A percentile compares a stretch with the other conserved stretches of the same genome.
phyloP scores from a whole-genome alignment of 805 yeast genomes.

The Pichia paraexigua region DNA sequence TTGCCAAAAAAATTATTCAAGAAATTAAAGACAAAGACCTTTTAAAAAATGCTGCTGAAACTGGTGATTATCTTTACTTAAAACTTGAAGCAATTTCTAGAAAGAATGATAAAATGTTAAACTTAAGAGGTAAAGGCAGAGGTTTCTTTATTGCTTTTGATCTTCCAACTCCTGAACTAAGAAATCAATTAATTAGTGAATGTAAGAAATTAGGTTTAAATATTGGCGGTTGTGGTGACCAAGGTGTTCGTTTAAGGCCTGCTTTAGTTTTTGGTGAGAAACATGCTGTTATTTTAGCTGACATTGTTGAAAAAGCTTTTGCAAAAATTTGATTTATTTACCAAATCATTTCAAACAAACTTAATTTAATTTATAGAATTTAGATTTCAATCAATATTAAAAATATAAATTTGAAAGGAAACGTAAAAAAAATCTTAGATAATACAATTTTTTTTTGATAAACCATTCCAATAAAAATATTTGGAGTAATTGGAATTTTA shows the following conservation, averaged over 20 bases:
- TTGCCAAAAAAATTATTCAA: slow-evolving; percentile 52
- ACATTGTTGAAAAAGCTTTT: slow-evolving; percentile 30
- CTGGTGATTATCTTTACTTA: slow-evolving; percentile 46
- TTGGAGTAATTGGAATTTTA: too few relatives aligned
- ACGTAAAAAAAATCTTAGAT: too few relatives aligned
- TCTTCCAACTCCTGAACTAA: slow-evolving; percentile 32
- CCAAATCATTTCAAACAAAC: neutral
- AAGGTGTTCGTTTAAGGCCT: slow-evolving; percentile 56
- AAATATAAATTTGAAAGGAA: too few relatives aligned
- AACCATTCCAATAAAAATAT: too few relatives aligned
- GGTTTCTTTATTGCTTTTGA: slow-evolving; percentile 67
- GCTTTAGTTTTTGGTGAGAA: slow-evolving; percentile 51
- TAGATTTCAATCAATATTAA: neutral
- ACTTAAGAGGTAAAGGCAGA: slow-evolving; percentile 54
- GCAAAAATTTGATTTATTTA: slow-evolving; percentile 5
- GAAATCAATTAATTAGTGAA: slow-evolving; percentile 39
- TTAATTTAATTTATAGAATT: neutral
- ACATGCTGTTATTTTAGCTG: slow-evolving; percentile 52
- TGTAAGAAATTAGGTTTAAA: slow-evolving; percentile 50
- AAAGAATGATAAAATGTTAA: slow-evolving; percentile 32
- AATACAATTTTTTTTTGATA: too few relatives aligned
- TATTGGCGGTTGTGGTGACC: slow-evolving; percentile 62
- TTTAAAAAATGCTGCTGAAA: slow-evolving; percentile 39
- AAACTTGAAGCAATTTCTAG: slow-evolving; percentile 33
- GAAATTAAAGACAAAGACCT: slow-evolving; percentile 44